These are phyloP conservation scores for Earliella scabrosa DNA, from an alignment of 1,284 basidiomycete genomes.

Conservation along the genomic window DNA sequence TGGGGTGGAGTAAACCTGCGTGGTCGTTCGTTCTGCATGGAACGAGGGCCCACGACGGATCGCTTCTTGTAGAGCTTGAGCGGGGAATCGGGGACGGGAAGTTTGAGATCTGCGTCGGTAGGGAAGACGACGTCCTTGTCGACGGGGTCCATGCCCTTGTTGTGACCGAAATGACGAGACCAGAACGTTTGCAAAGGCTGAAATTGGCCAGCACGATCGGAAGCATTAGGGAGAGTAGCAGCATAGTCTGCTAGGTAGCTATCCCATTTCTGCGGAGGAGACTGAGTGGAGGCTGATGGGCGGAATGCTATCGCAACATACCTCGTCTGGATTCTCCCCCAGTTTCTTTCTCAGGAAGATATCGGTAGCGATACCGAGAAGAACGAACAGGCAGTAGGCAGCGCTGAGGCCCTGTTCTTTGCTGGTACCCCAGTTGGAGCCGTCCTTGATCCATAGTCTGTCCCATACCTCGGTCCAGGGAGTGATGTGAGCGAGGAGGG, in stretches of 20 bases:
- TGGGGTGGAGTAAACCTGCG: conserved; percentile 22
- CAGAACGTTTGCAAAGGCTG: conserved; percentile 54
- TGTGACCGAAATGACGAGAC: conserved; percentile 47
- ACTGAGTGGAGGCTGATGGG: neutral
- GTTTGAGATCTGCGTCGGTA: conserved; percentile 34
- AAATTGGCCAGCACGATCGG: conserved; percentile 46
- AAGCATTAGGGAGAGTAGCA: conserved; percentile 45
- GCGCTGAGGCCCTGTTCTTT: conserved; percentile 63
- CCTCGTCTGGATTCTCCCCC: conserved; percentile 73
- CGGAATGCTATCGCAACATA: too few relatives aligned
- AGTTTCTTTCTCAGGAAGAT: conserved; percentile 58
- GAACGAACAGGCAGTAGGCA: conserved; percentile 56
- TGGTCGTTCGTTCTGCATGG: neutral
- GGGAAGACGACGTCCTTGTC: conserved; percentile 35
- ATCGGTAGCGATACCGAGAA: conserved; percentile 50
- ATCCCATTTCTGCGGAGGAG: conserved; percentile 64
- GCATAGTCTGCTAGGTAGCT: conserved; percentile 64
- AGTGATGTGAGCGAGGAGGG: conserved; percentile 52
- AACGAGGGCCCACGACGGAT: conserved; percentile 11
- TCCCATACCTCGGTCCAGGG: conserved; percentile 68
- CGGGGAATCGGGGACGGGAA: conserved; percentile 25
- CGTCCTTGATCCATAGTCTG: conserved; percentile 55
- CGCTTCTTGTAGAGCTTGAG: conserved; percentile 29
- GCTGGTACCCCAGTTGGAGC: conserved; percentile 53
- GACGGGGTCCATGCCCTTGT: conserved; percentile 19